Conservation (phyloP, 768 basidiomycete genomes). For the Leucocoprinus birnbaumii region DNA sequence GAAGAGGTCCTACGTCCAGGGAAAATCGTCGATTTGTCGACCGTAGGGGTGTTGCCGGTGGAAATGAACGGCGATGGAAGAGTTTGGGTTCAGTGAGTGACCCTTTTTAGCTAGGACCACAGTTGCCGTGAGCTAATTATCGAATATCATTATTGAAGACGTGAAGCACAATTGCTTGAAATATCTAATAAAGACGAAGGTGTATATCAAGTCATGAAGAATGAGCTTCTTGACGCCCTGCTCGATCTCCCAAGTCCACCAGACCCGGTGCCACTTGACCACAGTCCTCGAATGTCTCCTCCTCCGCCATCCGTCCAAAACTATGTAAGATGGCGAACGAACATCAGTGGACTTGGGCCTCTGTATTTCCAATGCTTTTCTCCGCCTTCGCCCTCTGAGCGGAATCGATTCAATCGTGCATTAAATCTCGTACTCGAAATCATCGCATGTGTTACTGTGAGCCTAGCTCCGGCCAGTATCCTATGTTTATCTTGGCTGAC, state of each 20-base stretch:
- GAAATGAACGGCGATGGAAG: neutral
- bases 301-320: neutral
- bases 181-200: neutral
- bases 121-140: too few relatives aligned
- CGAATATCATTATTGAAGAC: too few relatives aligned
- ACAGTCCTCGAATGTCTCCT: neutral
- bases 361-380: neutral
- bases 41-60: neutral
- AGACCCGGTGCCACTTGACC: neutral
- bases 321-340: constrained; percentile 5
- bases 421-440: neutral
- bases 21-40: neutral
- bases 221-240: neutral
- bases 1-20: constrained; percentile 5
- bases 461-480: neutral
- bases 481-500: too few relatives aligned
- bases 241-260: neutral
- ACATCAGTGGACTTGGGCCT: neutral
- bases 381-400: neutral
- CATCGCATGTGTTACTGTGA: constrained; percentile 2
- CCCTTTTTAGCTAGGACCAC: neutral
- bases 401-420: too few relatives aligned
- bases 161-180: neutral
- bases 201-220: neutral
- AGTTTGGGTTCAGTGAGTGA: neutral